phyloP scores from a whole-genome alignment of 768 basidiomycete genomes.

The Cystofilobasidium capitatum region DNA sequence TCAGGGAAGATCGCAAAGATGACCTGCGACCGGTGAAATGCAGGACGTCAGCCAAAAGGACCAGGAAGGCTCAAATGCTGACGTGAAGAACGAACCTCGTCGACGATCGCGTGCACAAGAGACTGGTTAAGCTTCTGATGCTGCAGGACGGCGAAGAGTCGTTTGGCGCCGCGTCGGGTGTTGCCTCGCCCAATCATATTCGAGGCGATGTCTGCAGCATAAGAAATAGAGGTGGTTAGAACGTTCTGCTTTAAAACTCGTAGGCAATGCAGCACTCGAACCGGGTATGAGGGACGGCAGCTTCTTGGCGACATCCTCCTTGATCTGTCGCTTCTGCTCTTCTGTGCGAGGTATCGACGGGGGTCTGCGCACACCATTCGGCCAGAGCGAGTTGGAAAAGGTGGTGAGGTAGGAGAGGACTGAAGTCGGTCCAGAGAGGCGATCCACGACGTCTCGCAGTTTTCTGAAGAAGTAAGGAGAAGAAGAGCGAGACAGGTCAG shows the following conservation, averaged over 20 bases:
- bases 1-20: background rate
- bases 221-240: background rate
- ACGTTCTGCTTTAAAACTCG: background rate
- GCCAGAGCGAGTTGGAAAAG: constrained; percentile 73
- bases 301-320: constrained; percentile 80
- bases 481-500: background rate
- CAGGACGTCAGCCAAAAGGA: background rate
- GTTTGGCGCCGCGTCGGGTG: constrained; percentile 79
- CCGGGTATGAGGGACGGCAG: constrained; percentile 86
- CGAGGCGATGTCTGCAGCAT: constrained; percentile 66
- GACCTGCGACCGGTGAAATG: background rate
- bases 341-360: constrained; percentile 56
- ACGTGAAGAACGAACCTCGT: constrained; percentile 55
- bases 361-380: constrained; percentile 57
- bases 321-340: constrained; percentile 68
- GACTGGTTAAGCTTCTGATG: constrained; percentile 92
- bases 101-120: constrained; percentile 73
- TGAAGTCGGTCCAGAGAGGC: constrained; percentile 41
- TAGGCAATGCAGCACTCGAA: constrained; percentile 35
- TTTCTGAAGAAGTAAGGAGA: constrained; percentile 49
- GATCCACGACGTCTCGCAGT: constrained; percentile 66
- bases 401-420: constrained; percentile 56
- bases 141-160: constrained; percentile 88
- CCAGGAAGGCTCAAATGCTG: background rate
- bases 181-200: constrained; percentile 98